These are phyloP conservation scores for Termitomyces sp. DNA, from an alignment of 768 basidiomycete species.

Conservation along the genomic window DNA sequence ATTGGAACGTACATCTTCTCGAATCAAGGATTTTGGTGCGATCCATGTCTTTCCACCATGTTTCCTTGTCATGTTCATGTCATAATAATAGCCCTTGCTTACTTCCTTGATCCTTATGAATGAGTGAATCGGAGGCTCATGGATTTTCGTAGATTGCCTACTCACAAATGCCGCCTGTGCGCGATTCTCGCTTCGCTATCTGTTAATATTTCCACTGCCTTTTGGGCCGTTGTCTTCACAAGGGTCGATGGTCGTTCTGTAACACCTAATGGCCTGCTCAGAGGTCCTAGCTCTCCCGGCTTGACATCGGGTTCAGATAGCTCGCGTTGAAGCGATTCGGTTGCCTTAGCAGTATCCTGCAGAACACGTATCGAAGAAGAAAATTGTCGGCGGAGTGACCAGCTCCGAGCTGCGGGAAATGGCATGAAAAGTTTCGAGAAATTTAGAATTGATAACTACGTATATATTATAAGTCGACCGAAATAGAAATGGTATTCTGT, in stretches of 20 bases:
- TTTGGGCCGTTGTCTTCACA: conserved; percentile 52
- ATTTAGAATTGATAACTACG: neutral
- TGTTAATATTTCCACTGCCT: conserved; percentile 55
- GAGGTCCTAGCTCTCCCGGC: conserved; percentile 23
- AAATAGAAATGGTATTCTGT: neutral
- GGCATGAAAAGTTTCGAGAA: conserved; percentile 9
- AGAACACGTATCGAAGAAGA: conserved; percentile 7
- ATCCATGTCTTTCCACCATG: conserved; percentile 95
- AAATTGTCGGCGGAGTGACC: conserved; percentile 13
- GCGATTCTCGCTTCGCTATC: conserved; percentile 65
- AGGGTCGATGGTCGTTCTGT: conserved; percentile 58
- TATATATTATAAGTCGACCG: neutral
- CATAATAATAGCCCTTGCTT: conserved; percentile 83
- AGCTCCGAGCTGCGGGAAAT: conserved; percentile 12
- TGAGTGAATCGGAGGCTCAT: neutral
- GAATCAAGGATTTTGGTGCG: conserved; percentile 82
- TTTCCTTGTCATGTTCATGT: conserved; percentile 67
- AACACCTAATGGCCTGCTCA: conserved; percentile 75
- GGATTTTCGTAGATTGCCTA: neutral
- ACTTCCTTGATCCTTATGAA: conserved; percentile 40
- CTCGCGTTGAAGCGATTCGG: conserved; percentile 6
- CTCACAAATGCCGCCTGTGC: conserved; percentile 61
- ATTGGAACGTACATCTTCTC: conserved; percentile 68
- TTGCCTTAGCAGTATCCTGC: neutral
- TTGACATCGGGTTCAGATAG: conserved; percentile 14